phyloP scores from a whole-genome alignment of 805 yeast species.

The Metschnikowia arizonensis region DNA sequence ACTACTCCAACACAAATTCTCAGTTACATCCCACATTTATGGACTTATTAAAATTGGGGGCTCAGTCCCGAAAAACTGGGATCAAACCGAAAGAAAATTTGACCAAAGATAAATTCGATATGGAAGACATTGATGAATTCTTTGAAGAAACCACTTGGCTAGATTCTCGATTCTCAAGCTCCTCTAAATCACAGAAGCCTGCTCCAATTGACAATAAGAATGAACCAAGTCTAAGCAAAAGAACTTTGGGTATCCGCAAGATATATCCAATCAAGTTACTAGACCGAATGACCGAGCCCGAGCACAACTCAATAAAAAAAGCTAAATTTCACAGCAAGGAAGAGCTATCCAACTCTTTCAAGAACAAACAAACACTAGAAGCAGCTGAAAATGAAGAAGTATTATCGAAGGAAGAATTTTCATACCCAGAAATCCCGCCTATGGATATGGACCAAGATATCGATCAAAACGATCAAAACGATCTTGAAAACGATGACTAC shows the following conservation, averaged over 20 bases:
- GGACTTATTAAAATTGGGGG: conserved; percentile 49
- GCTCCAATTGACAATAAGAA: not conserved
- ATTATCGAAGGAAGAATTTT: not conserved
- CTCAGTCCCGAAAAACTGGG: conserved; percentile 65
- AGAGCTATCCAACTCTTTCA: not conserved
- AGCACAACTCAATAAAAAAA: not conserved
- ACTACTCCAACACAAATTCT: not conserved
- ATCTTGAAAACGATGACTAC: not conserved
- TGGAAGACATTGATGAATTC: conserved; percentile 69
- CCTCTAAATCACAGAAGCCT: not conserved
- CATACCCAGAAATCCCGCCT: not conserved
- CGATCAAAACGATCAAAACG: not conserved
- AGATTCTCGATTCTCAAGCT: not conserved
- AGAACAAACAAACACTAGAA: not conserved
- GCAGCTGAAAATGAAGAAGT: not conserved
- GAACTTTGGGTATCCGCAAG: conserved; percentile 2
- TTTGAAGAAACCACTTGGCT: conserved; percentile 41
- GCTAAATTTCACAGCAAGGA: not conserved
- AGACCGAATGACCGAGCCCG: conserved; percentile 1
- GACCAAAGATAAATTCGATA: conserved; percentile 52
- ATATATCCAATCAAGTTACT: conserved; percentile 1
- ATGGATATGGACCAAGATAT: conserved; percentile 4
- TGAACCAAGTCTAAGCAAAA: not conserved
- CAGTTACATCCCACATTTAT: conserved; percentile 15
- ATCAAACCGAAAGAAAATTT: conserved; percentile 45